These are phyloP conservation scores for Lyophyllum atratum DNA, from an alignment of 768 basidiomycete genomes.

Conservation along the genomic window DNA sequence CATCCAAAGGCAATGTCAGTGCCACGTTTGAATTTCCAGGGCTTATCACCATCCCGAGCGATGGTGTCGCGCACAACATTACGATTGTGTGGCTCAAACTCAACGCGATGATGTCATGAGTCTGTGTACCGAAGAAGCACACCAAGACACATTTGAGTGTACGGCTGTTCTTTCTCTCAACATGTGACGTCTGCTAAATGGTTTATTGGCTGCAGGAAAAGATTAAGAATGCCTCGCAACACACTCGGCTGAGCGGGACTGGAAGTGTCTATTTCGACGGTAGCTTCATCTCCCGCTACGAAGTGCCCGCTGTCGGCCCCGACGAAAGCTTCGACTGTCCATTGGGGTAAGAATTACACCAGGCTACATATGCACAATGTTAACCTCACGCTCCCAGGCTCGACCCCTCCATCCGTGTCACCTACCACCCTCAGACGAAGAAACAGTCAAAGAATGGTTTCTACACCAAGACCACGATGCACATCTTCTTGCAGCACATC, in stretches of 20 bases:
- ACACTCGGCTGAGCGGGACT: slow-evolving; percentile 22
- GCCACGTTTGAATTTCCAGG: slow-evolving; percentile 29
- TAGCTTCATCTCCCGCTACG: slow-evolving; percentile 27
- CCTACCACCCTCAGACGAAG: slow-evolving; percentile 26
- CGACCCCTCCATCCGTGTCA: slow-evolving; percentile 27
- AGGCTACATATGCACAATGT: neutral
- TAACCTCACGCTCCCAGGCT: slow-evolving; percentile 13
- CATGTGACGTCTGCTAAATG: neutral
- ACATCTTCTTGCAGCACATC: slow-evolving; percentile 24
- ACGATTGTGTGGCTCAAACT: slow-evolving; percentile 27
- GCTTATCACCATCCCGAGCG: slow-evolving; percentile 25
- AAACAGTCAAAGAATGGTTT: slow-evolving; percentile 25
- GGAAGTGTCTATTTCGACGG: slow-evolving; percentile 31
- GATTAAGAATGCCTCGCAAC: slow-evolving; percentile 29
- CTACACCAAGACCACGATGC: slow-evolving; percentile 21
- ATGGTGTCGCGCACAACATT: slow-evolving; percentile 26
- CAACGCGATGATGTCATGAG: slow-evolving; percentile 26
- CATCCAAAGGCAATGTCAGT: too few species aligned
- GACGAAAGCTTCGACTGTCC: slow-evolving; percentile 32
- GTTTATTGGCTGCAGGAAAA: slow-evolving; percentile 20
- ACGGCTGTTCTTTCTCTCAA: neutral
- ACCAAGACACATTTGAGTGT: slow-evolving; percentile 26
- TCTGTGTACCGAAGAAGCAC: slow-evolving; percentile 29
- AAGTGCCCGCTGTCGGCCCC: slow-evolving; percentile 26
- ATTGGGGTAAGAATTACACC: slow-evolving; percentile 21